phyloP scores from a whole-genome alignment of 169 alveolate genomes.

The Babesia bigemina region DNA sequence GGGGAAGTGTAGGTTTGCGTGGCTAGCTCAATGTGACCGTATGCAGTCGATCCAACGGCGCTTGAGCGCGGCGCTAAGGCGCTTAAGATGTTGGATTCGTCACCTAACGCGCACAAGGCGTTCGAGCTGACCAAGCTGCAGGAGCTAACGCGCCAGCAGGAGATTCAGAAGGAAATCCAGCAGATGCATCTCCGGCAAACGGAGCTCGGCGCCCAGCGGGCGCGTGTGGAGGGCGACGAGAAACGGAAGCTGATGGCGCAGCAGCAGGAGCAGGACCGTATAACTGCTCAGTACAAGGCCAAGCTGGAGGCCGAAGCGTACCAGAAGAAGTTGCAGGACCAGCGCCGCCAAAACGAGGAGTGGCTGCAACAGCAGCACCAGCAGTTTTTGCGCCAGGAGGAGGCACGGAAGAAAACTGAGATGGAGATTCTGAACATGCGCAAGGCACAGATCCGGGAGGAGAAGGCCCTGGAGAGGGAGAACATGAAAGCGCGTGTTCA shows the following conservation, averaged over 20 bases:
- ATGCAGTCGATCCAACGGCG: constrained; percentile 94
- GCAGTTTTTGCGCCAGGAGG: constrained; percentile 89
- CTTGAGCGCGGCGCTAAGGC: constrained; percentile 99
- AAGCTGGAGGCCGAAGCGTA: constrained; percentile 91
- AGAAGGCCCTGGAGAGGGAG: constrained; percentile 85
- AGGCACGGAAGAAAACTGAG: constrained; percentile 85
- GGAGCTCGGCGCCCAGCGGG: constrained; percentile 76
- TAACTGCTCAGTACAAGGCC: constrained; percentile 92
- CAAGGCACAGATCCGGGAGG: constrained; percentile 78
- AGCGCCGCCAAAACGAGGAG: constrained; percentile 91
- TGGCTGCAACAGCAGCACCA: constrained; percentile 90
- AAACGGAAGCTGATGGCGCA: constrained; percentile 88
- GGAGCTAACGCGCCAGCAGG: constrained; percentile 94
- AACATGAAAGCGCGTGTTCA: constrained; percentile 83
- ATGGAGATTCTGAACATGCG: constrained; percentile 79
- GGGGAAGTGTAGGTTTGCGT: constrained; percentile 45
- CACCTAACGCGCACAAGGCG: constrained; percentile 93
- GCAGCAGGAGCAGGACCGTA: constrained; percentile 91
- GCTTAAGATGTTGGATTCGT: constrained; percentile 89
- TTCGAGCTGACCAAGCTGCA: constrained; percentile 93
- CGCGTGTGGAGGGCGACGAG: constrained; percentile 89
- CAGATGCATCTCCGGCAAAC: constrained; percentile 74
- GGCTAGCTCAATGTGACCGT: neutral
- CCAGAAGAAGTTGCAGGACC: constrained; percentile 89
- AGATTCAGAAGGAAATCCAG: constrained; percentile 87